A percentile compares a stretch with the other conserved stretches of the same genome.
These are phyloP conservation scores for Silene vulgaris DNA, from an alignment of 179 eudicot genomes.

Conservation along the genomic window DNA sequence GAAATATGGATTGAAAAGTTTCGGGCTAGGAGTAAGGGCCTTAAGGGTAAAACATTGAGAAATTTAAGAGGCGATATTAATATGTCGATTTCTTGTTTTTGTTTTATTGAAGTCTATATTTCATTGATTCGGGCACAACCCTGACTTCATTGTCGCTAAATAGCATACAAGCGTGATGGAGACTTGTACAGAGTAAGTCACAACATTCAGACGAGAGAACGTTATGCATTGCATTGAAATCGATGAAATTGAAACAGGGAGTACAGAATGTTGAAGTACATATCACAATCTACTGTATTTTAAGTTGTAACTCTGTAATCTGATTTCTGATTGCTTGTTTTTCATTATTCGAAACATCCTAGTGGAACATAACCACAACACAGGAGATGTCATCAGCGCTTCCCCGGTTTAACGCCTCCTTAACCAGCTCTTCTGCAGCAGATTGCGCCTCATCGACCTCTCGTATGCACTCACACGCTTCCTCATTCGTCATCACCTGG, in stretches of 20 bases:
- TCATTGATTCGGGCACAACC: neutral
- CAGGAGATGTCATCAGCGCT: conserved; percentile 53
- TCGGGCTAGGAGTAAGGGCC: no score
- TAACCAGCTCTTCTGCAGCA: conserved; percentile 49
- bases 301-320: neutral
- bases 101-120: no score
- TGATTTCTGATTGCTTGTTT: neutral
- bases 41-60: no score
- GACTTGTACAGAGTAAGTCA: neutral
- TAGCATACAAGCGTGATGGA: neutral
- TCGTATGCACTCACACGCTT: conserved; percentile 36
- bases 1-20: no score
- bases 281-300: neutral
- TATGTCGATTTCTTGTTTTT: no score
- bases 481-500: conserved; percentile 59
- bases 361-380: conserved; percentile 40
- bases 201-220: neutral
- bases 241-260: neutral
- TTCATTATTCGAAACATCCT: neutral
- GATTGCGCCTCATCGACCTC: conserved; percentile 35
- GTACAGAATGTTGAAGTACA: neutral
- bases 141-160: neutral
- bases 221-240: neutral
- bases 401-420: conserved; percentile 39
- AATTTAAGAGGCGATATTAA: no score